Base-by-base conservation (phyloP, 257 asterid genomes). In the Solanum sitiens region DNA sequence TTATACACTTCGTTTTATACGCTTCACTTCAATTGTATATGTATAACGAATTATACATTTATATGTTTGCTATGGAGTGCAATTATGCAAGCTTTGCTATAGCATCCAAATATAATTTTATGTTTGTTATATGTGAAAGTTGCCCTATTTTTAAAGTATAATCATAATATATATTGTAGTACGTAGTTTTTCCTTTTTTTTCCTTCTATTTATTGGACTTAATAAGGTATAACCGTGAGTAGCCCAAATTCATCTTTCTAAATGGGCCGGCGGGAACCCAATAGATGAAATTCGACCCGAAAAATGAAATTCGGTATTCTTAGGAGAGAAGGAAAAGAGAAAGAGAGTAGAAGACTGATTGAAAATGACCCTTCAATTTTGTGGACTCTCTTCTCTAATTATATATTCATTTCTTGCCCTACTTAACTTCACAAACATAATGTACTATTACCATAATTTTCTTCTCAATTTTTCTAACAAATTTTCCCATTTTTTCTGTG, bases 261-360 rank as follows among this genome's bases (percentile, higher is more conserved):
- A n/a, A 11, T 84, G 85, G 88, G 56, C 89, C 16, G 71, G 87
- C 83, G 70, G 91, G 84, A 77, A 44, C 87, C 45, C 42, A 15
- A n/a, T 30, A 32, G 7, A 35, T 5, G 45, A 72, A 56, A 8
- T 16, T 33, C 14, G 53, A 25, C 84, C 84, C 84, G 15, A 32
- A 16, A 82, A 50, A 3, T 9, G 4, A 33, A 35, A 35, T 35
- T 40, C 5, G 32, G 90, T 44, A 83, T 75, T 83, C 89, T 83
- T 88, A 74, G 45, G 30, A 80, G 16, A 39, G 65, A 83, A 74
- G 90, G 45, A 74, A 90, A 42, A 35, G 63, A 37, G 35, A 79
- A 68, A 80, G 7, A 33, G 16, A 23, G 71, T 27, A 33, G 75
- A 50, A 86, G 23, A 33, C 15, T 53, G 12, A 37, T 75, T 23